Evolutionary conservation across 176 grass and related monocot species (phyloP), one percentile per base, ranked within the genome.

Genomic region (Juncus inflexus): DNA sequence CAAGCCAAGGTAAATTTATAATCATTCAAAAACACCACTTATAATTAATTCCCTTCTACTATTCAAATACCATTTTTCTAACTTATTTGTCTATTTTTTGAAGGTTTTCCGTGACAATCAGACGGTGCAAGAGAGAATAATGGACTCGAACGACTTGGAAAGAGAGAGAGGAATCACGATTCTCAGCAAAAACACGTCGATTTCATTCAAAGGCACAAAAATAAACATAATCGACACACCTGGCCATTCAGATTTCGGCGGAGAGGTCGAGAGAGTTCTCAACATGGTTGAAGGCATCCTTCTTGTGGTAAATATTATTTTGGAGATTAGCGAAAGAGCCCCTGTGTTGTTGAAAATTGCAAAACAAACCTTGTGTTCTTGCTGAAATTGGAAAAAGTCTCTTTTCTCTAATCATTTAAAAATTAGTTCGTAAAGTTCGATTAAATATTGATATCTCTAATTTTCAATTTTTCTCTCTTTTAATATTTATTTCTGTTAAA

Each of bases 281-380:
- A 97, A 97, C 77, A 97, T 97, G 92, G 92, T 97, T 47, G 92
- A 97, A 86, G 92, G 92, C 78, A 85, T 97, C 78, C 92, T 91
- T 55, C 80, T 97, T 40, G 92, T 97, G 87, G 92, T 97, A 91
- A 28, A 28, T 28, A 28, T 28, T 28, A 28, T 28, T 28, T 28
- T 76, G 52, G n/a, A 76, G 14, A 40, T 42, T 28, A 28, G 19
- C 19, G 19, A 28, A 28, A 28, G 19, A 28, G 19, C 19, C 19
- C 19, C 19, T 28, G 41, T 52, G 78, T 41, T 50, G 47, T 60
- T 65, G 57, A 28, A 28, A 28, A 28, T 28, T 28, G 19, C 19
- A 28, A 28, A 28, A 28, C 19, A 28, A 28, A 28, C 19, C 19
- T 28, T 28, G 19, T 1, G 1, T 28, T 28, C 19, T 28, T 28